Base-by-base conservation (phyloP, 495 filamentous ascomycete species). In the Penicillium pulvis region DNA sequence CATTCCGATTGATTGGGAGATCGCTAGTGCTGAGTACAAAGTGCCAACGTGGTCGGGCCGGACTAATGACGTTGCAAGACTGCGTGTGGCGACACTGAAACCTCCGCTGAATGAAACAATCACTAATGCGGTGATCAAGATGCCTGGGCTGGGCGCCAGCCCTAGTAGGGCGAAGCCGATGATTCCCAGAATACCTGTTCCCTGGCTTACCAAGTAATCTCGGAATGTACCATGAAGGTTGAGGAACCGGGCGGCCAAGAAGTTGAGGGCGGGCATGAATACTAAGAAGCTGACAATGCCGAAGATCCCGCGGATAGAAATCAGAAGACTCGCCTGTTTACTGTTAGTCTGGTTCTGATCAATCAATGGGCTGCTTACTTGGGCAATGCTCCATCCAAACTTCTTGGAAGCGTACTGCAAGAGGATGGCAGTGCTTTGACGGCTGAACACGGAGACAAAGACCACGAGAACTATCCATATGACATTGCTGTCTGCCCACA, bases 371-470 rank as follows among this genome's bases (percentile, higher is more conserved):
- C 28, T 28, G 61, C 69, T 17, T 64, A 78, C 75, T 48, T 66
- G 54, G 39, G 65, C 57, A 33, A 79, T 72, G 51, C 64, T 74
- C 77, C 77, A 79, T 24, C 65, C 28, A 47, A 77, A 78, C 24
- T 71, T 67, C 61, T 76, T 74, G 11, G 76, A 79, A 1, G 68
- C 69, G 62, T 76, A 80, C 53, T 77, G 75, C 20, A 80, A 42
- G 8, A 78, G 58, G 30, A 80, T 43, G 23, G 44, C 61, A 3
- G 66, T 59, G 2, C 69, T 63, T 43, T 72, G 65, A 26, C 66
- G 67, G 42, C 64, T 72, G 47, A 76, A 57, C 14, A 64, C 62
- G 23, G 39, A 31, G 14, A 71, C 73, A 36, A 77, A 67, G 33
- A 72, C 53, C 2, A 64, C 62, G 2, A 77, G 20, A 44, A 80